Evolutionary conservation across 352 stramenopile species (phyloP).

Genomic region (Lagenidium giganteum): DNA sequence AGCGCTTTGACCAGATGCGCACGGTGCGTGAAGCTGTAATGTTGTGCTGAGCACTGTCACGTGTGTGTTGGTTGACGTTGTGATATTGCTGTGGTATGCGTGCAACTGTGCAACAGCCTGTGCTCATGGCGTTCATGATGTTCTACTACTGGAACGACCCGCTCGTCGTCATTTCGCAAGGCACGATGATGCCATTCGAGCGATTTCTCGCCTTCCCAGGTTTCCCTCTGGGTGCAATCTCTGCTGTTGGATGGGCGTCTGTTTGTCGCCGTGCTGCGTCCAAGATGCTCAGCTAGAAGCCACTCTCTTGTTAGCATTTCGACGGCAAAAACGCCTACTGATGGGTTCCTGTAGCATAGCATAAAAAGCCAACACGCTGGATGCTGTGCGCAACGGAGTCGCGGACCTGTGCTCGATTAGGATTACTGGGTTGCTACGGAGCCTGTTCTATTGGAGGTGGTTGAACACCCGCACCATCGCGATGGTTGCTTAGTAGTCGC

Average conservation of each 20-base stretch:
- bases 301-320: too few relatives aligned
- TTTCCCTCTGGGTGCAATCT: constrained; percentile 60
- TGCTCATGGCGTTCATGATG: constrained; percentile 32
- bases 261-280: constrained; percentile 54
- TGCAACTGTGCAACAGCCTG: constrained; percentile 32
- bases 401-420: constrained; percentile 19
- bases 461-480: constrained; percentile 9
- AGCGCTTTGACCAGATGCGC: constrained; percentile 47
- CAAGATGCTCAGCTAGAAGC: constrained; percentile 43
- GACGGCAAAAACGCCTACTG: too few relatives aligned
- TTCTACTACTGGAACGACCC: constrained; percentile 62
- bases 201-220: constrained; percentile 54
- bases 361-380: neutral
- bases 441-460: too few relatives aligned
- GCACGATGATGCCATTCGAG: constrained; percentile 60
- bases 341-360: constrained; percentile 28
- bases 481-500: constrained; percentile 50
- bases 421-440: too few relatives aligned
- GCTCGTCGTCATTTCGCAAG: constrained; percentile 45
- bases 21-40: constrained; percentile 25
- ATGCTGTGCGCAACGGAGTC: constrained; percentile 14
- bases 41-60: neutral
- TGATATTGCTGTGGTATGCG: too few relatives aligned
- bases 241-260: constrained; percentile 51
- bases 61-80: too few relatives aligned